Percentiles rank a stretch among this genome's conserved stretches.
phyloP scores from a whole-genome alignment of 108 stramenopile genomes.

The Nitzschia sp. region DNA sequence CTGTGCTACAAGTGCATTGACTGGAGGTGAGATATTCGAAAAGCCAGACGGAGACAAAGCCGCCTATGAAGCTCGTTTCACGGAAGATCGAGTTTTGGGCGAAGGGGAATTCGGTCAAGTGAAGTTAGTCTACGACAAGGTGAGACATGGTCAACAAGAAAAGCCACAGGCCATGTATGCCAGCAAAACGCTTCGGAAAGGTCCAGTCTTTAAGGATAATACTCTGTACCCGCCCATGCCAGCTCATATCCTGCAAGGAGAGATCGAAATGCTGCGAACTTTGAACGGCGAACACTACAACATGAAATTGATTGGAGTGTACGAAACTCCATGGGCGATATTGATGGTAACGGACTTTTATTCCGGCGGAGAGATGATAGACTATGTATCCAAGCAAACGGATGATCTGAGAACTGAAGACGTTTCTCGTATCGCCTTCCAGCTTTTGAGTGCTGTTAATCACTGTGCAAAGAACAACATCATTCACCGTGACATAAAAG shows the following conservation, averaged over 20 bases:
- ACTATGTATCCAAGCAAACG: slow-evolving; percentile 49
- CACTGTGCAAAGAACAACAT: slow-evolving; percentile 65
- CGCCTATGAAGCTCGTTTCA: slow-evolving; percentile 57
- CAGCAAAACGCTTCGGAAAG: slow-evolving; percentile 69
- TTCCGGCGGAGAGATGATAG: slow-evolving; percentile 80
- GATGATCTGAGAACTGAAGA: slow-evolving; percentile 75
- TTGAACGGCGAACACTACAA: slow-evolving; percentile 55
- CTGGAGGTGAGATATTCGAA: slow-evolving; percentile 7
- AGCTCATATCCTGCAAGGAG: slow-evolving; percentile 51
- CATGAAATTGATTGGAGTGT: slow-evolving; percentile 48
- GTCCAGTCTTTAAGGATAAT: slow-evolving; percentile 74
- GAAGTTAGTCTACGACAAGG: slow-evolving; percentile 58
- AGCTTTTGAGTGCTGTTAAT: slow-evolving; percentile 67
- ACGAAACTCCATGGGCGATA: slow-evolving; percentile 59
- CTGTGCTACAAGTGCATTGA: not conserved
- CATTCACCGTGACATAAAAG: slow-evolving; percentile 45
- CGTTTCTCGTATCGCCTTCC: slow-evolving; percentile 73
- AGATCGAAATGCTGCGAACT: slow-evolving; percentile 64
- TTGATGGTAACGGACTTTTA: slow-evolving; percentile 72
- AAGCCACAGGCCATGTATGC: slow-evolving; percentile 26
- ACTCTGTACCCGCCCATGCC: slow-evolving; percentile 69
- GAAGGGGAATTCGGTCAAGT: slow-evolving; percentile 81
- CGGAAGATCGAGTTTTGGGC: slow-evolving; percentile 60
- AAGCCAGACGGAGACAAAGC: slow-evolving; percentile 47
- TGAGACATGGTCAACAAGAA: not conserved